Base-by-base conservation (phyloP, 2,329 filamentous ascomycete genomes). In the Epicoccum sorghinum region DNA sequence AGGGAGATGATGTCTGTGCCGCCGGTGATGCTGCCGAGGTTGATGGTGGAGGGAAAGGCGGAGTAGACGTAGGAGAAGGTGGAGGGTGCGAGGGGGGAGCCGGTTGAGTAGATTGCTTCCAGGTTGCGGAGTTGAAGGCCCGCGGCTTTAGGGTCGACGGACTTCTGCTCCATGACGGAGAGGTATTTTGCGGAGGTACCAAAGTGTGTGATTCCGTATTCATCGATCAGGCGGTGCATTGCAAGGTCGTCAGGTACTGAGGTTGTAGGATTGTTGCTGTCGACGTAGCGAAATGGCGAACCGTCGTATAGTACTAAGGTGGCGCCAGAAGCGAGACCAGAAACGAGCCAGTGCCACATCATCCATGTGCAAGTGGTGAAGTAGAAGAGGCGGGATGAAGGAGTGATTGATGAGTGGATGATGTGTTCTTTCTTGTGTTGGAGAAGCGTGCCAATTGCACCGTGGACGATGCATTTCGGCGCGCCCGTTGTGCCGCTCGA, bases 341-440 rank as follows among this genome's bases (percentile, higher is more conserved):
- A 93, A 18, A 97, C 84, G 36, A 93, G 87, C 93, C 93, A 98
- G 73, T 98, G 93, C 92, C 93, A 97, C 93, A 98, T 98, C 93
- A 99, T 98, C 95, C 93, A 97, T 0, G 91, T 96, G 9, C 89
- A 92, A 3, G 93, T 97, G 1, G 92, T 96, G 78, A 93, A 97
- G 78, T 97, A 97, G 74, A 97, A 90, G 69, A 97, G 82, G 18
- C 88, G 84, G 37, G 92, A 90, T 2, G 81, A 79, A 0, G 88
- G 83, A 7, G 83, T 81, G 59, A 99, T 86, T 22, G 92, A 91
- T 72, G 89, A 90, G 71, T 98, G 93, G 3, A 98, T 81, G 41
- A 89, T 83, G 70, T 96, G 93, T 72, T 98, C 95, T 73, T 99
- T 99, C 77, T 98, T 98, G 79, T 98, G 95, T 73, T 98, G 93